Conservation (phyloP, 371 early-diverging fungal species). For the Mortierella sp. region DNA sequence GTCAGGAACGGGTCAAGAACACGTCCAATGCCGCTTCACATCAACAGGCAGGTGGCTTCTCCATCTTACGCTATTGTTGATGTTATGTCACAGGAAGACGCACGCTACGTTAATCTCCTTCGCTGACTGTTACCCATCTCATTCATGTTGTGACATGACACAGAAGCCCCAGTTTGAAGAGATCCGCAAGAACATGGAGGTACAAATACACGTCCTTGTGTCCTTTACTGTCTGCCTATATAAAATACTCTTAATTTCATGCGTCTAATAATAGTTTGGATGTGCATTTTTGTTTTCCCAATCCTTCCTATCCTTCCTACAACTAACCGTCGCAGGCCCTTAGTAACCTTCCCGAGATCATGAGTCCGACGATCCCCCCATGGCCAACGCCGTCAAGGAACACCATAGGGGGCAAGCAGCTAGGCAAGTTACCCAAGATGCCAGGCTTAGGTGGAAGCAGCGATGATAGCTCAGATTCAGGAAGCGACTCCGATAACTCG, state of each 20-base stretch:
- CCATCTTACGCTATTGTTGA: not conserved
- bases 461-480: slow-evolving; percentile 39
- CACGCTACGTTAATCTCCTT: too few relatives aligned
- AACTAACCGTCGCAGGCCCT: slow-evolving; percentile 15
- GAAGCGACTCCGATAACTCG: slow-evolving; percentile 26
- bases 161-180: slow-evolving; percentile 28
- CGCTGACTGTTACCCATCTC: too few relatives aligned
- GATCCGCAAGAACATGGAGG: slow-evolving; percentile 30
- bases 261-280: too few relatives aligned
- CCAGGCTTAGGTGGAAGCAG: slow-evolving; percentile 25
- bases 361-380: slow-evolving; percentile 45
- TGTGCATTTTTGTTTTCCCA: too few relatives aligned
- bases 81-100: too few relatives aligned
- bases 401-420: slow-evolving; percentile 43
- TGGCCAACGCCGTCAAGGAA: slow-evolving; percentile 37
- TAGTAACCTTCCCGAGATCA: slow-evolving; percentile 30
- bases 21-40: too few relatives aligned
- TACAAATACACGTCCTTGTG: too few relatives aligned
- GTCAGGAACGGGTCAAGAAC: too few relatives aligned
- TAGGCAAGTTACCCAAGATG: slow-evolving; percentile 41
- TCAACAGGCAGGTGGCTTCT: slow-evolving; percentile 2
- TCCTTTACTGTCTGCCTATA: too few relatives aligned
- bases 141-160: not conserved
- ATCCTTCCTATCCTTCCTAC: not conserved
- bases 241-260: too few relatives aligned